Percentiles rank a stretch among this genome's conserved stretches.
Conservation (phyloP, 805 yeast species). For the Metschnikowia baotianmanensis region DNA sequence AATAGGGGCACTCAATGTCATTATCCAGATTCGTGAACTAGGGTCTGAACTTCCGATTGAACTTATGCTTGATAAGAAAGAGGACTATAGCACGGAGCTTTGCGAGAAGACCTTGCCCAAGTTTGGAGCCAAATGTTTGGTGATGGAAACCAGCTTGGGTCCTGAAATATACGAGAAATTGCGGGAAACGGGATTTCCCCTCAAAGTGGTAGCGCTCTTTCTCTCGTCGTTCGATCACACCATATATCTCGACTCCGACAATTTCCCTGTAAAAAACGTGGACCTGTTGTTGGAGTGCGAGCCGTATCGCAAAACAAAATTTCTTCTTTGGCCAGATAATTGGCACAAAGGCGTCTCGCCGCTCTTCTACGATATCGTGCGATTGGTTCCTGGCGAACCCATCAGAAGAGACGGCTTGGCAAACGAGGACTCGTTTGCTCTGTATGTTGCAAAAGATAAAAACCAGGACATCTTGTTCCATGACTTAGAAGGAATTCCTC, state of each 20-base stretch:
- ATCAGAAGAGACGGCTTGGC: constrained; percentile 28
- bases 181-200: constrained; percentile 34
- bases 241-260: constrained; percentile 48
- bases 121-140: constrained; percentile 65
- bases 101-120: constrained; percentile 64
- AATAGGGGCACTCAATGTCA: constrained; percentile 28
- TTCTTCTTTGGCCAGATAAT: constrained; percentile 24
- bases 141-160: constrained; percentile 51
- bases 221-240: constrained; percentile 46
- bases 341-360: constrained; percentile 26
- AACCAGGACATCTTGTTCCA: constrained; percentile 24
- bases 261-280: constrained; percentile 43
- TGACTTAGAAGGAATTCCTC: constrained; percentile 33
- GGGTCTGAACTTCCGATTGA: constrained; percentile 47
- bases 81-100: constrained; percentile 38
- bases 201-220: constrained; percentile 43
- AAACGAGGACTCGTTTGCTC: constrained; percentile 25
- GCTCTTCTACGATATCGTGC: constrained; percentile 20
- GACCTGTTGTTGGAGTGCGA: constrained; percentile 27
- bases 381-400: constrained; percentile 18
- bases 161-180: constrained; percentile 32
- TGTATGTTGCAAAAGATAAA: constrained; percentile 21
- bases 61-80: constrained; percentile 38
- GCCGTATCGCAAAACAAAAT: constrained; percentile 16
- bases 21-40: constrained; percentile 37